A percentile compares a stretch with the other conserved stretches of the same genome.
Conservation (phyloP, 106 monocot species). For the Phalaenopsis equestris region DNA sequence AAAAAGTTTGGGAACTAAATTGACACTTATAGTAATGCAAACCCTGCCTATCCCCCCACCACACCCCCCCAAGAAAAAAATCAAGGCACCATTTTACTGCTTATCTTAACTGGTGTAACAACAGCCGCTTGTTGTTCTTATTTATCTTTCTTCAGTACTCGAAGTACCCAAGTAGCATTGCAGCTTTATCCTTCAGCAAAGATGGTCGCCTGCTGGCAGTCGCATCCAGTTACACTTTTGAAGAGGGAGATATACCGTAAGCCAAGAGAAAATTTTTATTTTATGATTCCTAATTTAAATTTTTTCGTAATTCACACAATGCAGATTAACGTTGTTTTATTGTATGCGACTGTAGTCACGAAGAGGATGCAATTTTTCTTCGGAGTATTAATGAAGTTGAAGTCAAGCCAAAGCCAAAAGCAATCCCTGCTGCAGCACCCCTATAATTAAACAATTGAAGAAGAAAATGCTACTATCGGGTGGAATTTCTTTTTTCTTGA, state of each 20-base stretch:
- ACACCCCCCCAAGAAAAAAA: too few relatives aligned
- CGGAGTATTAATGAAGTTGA: conserved; percentile 81
- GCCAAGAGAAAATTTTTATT: not conserved
- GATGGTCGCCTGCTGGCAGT: conserved; percentile 80
- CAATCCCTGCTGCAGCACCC: conserved; percentile 50
- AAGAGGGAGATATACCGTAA: conserved; percentile 86
- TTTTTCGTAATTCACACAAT: not conserved
- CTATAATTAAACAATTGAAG: conserved; percentile 3
- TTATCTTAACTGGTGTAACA: not conserved
- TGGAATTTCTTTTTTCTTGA: not conserved
- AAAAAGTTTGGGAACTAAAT: too few relatives aligned
- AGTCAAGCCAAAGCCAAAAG: conserved; percentile 96
- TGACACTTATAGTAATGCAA: too few relatives aligned
- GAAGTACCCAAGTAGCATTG: conserved; percentile 78
- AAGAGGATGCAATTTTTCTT: conserved; percentile 80
- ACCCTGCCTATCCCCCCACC: too few relatives aligned
- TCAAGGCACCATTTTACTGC: too few relatives aligned
- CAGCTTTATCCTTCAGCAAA: conserved; percentile 91
- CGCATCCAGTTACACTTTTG: conserved; percentile 94
- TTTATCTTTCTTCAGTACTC: conserved; percentile 45
- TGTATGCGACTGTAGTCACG: conserved; percentile 37
- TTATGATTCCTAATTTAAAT: not conserved
- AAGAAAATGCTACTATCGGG: not conserved
- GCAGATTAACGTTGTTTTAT: not conserved
- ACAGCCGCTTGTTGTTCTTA: not conserved